These are phyloP conservation scores for Dendrobium chrysotoxum DNA, from an alignment of 106 monocot genomes.

Conservation along the genomic window DNA sequence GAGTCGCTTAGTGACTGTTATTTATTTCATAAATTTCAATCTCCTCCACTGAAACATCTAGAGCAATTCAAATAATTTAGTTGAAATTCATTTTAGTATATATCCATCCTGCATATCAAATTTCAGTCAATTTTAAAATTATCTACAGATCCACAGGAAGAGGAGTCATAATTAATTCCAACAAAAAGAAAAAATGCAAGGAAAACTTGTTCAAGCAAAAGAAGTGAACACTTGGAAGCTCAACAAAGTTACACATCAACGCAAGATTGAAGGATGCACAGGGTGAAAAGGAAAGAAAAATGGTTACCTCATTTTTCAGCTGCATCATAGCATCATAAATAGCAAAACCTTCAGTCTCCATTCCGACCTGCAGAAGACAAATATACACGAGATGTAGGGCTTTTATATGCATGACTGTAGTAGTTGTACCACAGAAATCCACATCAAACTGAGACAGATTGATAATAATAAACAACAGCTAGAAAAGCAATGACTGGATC, in stretches of 20 bases:
- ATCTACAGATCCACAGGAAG: background rate
- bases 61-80: background rate
- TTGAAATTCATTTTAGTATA: background rate
- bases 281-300: conserved; percentile 1
- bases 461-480: background rate
- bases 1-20: no score
- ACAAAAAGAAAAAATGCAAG: background rate
- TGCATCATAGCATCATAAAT: conserved; percentile 99
- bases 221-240: background rate
- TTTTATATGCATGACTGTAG: background rate
- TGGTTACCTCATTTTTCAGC: conserved; percentile 77
- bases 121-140: background rate
- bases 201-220: background rate
- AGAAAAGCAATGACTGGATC: background rate
- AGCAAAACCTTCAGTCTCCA: conserved; percentile 97
- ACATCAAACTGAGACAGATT: background rate
- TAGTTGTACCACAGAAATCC: background rate
- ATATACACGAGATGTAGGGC: background rate
- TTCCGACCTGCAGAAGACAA: conserved; percentile 60
- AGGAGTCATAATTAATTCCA: background rate
- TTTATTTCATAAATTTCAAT: no score
- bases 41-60: no score
- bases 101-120: background rate
- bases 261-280: background rate
- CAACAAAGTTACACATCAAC: background rate